Base-by-base conservation (phyloP, 2,329 filamentous ascomycete species). In the Hypoxylon sp. region DNA sequence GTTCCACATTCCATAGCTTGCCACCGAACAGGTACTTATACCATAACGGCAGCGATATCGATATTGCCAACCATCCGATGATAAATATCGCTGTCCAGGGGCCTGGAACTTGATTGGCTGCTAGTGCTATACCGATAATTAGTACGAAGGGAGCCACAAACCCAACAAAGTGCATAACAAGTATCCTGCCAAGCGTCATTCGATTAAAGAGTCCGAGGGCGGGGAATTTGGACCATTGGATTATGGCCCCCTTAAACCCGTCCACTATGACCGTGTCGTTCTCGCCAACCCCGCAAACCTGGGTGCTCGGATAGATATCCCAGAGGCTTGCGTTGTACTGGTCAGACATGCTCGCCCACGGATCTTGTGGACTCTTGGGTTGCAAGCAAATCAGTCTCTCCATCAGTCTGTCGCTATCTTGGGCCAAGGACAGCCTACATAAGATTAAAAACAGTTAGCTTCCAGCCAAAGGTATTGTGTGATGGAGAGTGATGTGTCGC, bases 351-450 rank as follows among this genome's bases (percentile, higher is more conserved):
- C 70, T 63, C 23, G 74, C 69, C 78, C 78, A 80, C 1, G 71
- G 70, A 42, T 75, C 66, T n/a, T 70, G 57, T 2, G 63, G 21
- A 1, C 11, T 26, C 9, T 21, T 67, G 1, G 78, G 76, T 0
- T 76, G 61, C 0, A 78, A 65, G 63, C 77, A 80, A 10, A 80
- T 72, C n/a, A 80, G 64, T 2, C 78, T 75, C 59, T 78, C 78
- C 2, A 81, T 71, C 13, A 55, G 29, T 24, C 43, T 31, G 33
- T 55, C 51, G 2, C 41, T 48, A 63, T 76, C 72, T 5, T 76
- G 74, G 11, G 72, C 67, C 10, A 74, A 50, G 0, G 74, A 76
- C 1, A 76, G 46, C 17, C 62, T 29, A 29, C 8, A 3, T 29
- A 29, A 10, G 27, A n/a, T n/a, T 29, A 29, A 29, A 11, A 29